These are phyloP conservation scores for Chaetomiaceae sp. DNA, from an alignment of 2,329 filamentous ascomycete species.

Conservation along the genomic window DNA sequence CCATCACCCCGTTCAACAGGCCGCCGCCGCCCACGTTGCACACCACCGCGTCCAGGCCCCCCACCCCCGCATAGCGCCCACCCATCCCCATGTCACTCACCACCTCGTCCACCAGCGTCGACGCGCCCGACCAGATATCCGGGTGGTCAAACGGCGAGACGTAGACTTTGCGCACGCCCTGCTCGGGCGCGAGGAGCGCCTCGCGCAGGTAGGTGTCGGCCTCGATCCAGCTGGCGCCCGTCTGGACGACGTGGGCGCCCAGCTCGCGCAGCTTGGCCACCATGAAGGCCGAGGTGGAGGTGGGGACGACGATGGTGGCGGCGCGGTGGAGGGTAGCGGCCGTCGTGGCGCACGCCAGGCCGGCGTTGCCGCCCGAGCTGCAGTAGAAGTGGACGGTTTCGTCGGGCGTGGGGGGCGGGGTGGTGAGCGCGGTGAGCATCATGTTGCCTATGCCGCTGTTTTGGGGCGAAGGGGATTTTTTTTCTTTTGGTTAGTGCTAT, in stretches of 20 bases:
- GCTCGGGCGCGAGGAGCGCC: conserved; percentile 41
- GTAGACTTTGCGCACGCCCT: conserved; percentile 44
- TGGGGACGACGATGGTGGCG: conserved; percentile 69
- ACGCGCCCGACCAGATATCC: conserved; percentile 62
- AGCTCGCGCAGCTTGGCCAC: conserved; percentile 60
- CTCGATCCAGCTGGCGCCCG: conserved; percentile 63
- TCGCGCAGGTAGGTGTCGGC: conserved; percentile 62
- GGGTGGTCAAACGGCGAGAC: conserved; percentile 64
- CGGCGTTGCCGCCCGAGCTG: conserved; percentile 74
- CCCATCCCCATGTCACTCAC: conserved; percentile 33
- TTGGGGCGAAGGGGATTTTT: too few species aligned
- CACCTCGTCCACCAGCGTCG: conserved; percentile 50
- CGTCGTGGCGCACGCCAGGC: conserved; percentile 72
- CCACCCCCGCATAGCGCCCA: conserved; percentile 37
- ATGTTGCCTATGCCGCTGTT: conserved; percentile 62
- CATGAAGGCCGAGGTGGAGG: conserved; percentile 62
- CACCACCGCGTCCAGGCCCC: conserved; percentile 56
- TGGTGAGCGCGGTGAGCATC: conserved; percentile 48
- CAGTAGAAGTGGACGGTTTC: conserved; percentile 60
- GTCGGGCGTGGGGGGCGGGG: conserved; percentile 32
- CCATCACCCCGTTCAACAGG: conserved; percentile 62
- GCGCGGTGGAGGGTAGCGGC: conserved; percentile 56
- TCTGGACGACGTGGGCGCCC: conserved; percentile 62
- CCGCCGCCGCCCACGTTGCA: conserved; percentile 70
- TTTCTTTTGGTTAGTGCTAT: background rate